Percentiles rank a stretch among this genome's conserved stretches.
phyloP scores from a whole-genome alignment of 768 basidiomycete genomes.

The Boletus pseudo-olivaceus region DNA sequence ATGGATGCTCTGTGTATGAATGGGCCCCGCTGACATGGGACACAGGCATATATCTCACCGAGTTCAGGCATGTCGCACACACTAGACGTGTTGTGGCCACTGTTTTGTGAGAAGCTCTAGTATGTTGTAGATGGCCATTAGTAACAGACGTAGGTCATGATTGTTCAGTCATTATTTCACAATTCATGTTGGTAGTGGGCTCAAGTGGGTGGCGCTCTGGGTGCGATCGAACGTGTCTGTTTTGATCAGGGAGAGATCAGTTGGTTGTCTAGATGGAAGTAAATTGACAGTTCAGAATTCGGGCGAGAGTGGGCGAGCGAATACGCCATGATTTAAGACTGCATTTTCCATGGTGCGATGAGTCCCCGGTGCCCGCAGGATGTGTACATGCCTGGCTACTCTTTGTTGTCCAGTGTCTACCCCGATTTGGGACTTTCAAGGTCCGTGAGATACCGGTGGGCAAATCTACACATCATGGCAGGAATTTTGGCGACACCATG shows the following conservation, averaged over 20 bases:
- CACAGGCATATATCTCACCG: conserved; percentile 79
- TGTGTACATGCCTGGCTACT: not conserved
- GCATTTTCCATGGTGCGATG: not conserved
- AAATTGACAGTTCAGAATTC: not conserved
- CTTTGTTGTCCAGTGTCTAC: not conserved
- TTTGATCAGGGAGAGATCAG: not conserved
- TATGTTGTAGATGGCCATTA: not conserved
- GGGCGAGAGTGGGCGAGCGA: not conserved
- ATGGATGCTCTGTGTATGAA: conserved; percentile 7
- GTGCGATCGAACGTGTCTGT: no score
- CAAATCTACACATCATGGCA: conserved; percentile 18
- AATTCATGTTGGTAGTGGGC: not conserved
- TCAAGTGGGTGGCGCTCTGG: not conserved
- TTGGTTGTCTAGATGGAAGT: not conserved
- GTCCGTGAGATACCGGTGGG: conserved; percentile 21
- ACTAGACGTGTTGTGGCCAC: conserved; percentile 74
- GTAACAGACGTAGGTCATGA: conserved; percentile 13
- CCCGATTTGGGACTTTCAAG: conserved; percentile 15
- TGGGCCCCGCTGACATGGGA: not conserved
- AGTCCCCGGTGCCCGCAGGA: not conserved
- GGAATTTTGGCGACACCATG: not conserved
- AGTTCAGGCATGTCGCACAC: conserved; percentile 72
- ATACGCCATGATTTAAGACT: not conserved
- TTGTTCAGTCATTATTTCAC: not conserved
- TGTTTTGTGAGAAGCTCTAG: conserved; percentile 53